Evolutionary conservation across 148 eudicot species (phyloP), one percentile per base, ranked within the genome.

Genomic region (Cornus controversa): DNA sequence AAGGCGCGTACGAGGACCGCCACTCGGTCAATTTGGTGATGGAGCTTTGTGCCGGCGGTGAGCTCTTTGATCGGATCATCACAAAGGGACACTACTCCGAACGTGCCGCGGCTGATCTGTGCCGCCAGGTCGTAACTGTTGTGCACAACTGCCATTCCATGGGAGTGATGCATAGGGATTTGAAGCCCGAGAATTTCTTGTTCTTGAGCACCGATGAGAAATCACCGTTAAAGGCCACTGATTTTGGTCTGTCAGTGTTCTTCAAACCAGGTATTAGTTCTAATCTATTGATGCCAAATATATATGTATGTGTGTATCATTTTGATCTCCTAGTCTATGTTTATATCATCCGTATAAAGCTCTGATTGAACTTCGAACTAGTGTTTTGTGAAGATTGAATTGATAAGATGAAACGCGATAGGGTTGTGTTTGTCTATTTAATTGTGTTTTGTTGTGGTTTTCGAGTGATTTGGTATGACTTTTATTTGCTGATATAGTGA

Each of bases 111-210:
- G 99, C 97, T 0, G 88, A 15, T 66, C 26, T 93, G 75, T 95
- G 90, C 75, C 64, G 96, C 4, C 93, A 95, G 90, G 90, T 95
- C 67, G 99, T 95, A 31, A 91, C 90, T 0, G 99, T 93, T 26
- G 96, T 95, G 76, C 90, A 91, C 74, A 86, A 84, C 50, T 95
- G 99, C 66, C 97, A 95, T 75, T 87, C 97, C 1, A 95, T 95
- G 99, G 98, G 97, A 6, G 98, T 95, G 74, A 91, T 95, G 91
- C 98, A 94, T 78, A 77, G 98, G 77, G 98, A 95, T 83, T 91
- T 95, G 75, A 95, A 95, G 64, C 99, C 99, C 2, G 99, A 95
- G 85, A 95, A 95, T 72, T 95, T 95, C 85, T 80, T 95, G 92
- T 70, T 95, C 9, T 81, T 93, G 84, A 89, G 84, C 34, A 11